Conservation (phyloP, 78 protist genomes). For the Dictyostelium brefeldianum region DNA sequence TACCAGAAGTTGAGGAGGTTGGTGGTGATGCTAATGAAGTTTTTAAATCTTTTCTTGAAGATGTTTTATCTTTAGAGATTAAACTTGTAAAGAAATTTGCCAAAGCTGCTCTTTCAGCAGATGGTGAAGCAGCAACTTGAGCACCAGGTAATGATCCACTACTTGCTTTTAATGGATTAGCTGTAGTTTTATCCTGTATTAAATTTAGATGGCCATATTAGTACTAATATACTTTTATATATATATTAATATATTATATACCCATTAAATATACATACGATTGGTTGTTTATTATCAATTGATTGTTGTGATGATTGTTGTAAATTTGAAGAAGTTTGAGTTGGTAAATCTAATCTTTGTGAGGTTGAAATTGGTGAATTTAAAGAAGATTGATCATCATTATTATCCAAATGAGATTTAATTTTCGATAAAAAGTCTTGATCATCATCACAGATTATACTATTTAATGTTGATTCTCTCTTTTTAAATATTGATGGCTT, state of each 20-base stretch:
- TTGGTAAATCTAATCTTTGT: background rate
- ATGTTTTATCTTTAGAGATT: slow-evolving; percentile 60
- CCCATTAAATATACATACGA: background rate
- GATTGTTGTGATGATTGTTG: background rate
- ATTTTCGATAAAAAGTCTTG: slow-evolving; percentile 65
- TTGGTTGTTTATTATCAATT: background rate
- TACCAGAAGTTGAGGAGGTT: background rate
- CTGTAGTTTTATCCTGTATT: slow-evolving; percentile 9
- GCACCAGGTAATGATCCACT: background rate
- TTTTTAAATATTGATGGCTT: slow-evolving; percentile 68
- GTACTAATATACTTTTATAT: no score
- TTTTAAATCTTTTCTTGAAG: slow-evolving; percentile 38
- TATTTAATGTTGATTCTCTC: slow-evolving; percentile 66
- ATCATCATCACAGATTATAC: slow-evolving; percentile 51
- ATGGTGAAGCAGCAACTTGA: slow-evolving; percentile 27
- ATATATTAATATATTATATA: no score
- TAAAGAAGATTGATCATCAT: background rate
- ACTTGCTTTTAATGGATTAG: slow-evolving; percentile 1
- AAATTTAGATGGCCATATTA: background rate
- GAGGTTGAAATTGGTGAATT: slow-evolving; percentile 1
- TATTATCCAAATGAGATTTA: slow-evolving; percentile 35
- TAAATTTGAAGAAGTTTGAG: background rate
- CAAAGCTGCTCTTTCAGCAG: slow-evolving; percentile 77
- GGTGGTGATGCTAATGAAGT: slow-evolving; percentile 51
- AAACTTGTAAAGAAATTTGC: slow-evolving; percentile 76